Evolutionary conservation across 805 yeast species (phyloP).

Genomic region (Clavispora vitiphila): DNA sequence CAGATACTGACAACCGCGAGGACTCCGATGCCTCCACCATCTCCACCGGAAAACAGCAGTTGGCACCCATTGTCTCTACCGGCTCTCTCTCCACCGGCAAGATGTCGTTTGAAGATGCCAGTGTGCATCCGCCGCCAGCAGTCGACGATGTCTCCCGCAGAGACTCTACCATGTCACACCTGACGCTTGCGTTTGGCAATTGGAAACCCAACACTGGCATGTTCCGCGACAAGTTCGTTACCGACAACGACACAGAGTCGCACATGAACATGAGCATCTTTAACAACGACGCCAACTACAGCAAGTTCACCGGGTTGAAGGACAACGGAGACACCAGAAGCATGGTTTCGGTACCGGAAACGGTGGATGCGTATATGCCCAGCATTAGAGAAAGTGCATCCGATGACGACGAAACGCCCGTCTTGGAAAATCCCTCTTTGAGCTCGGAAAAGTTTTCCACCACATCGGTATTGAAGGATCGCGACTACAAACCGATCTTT

Average conservation of each 20-base stretch:
- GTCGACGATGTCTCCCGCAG: slow-evolving; percentile 20
- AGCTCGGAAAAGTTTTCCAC: too few species aligned
- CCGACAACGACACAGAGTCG: slow-evolving; percentile 38
- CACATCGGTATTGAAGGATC: slow-evolving; percentile 11
- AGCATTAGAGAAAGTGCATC: slow-evolving; percentile 25
- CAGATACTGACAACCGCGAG: not conserved
- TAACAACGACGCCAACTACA: slow-evolving; percentile 23
- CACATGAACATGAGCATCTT: slow-evolving; percentile 12
- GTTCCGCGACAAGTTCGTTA: slow-evolving; percentile 45
- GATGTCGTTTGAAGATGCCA: slow-evolving; percentile 15
- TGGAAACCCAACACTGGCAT: slow-evolving; percentile 58
- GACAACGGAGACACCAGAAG: slow-evolving; percentile 3
- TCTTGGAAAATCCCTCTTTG: not conserved
- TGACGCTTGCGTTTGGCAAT: slow-evolving; percentile 43
- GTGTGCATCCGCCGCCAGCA: not conserved
- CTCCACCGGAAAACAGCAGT: slow-evolving; percentile 1
- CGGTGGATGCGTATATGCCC: slow-evolving; percentile 34
- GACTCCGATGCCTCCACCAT: not conserved
- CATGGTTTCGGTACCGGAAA: slow-evolving; percentile 35
- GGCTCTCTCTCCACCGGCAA: slow-evolving; percentile 30
- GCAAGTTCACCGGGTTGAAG: slow-evolving; percentile 28
- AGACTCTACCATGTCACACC: slow-evolving; percentile 25
- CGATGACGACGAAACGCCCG: slow-evolving; percentile 14
- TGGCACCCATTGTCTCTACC: slow-evolving; percentile 21
- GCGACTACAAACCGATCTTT: slow-evolving; percentile 8